These are phyloP conservation scores for Chrysoporthe deuterocubensis DNA, from an alignment of 2,329 filamentous ascomycete species.

Conservation along the genomic window DNA sequence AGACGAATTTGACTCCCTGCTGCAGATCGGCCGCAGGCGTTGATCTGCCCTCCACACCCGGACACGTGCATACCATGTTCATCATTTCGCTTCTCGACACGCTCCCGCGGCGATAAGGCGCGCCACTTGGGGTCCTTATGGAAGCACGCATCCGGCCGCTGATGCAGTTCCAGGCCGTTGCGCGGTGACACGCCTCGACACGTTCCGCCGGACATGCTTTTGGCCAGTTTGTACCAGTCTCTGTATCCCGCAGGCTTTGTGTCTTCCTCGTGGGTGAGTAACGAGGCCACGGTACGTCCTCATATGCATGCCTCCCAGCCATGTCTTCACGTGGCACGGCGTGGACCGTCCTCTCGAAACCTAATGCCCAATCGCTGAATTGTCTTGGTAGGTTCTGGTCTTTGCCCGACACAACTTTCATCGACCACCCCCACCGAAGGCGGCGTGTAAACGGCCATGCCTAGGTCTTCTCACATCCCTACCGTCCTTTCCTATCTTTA, in stretches of 20 bases:
- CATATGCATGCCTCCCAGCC: neutral
- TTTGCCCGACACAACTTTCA: neutral
- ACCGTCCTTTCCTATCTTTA: neutral
- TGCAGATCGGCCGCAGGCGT: neutral
- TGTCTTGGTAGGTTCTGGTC: neutral
- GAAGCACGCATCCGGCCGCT: neutral
- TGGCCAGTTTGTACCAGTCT: neutral
- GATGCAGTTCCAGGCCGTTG: neutral
- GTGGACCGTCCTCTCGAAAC: neutral
- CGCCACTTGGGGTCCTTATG: neutral
- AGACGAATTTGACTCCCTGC: neutral
- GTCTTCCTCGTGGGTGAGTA: neutral
- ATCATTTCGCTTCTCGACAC: neutral
- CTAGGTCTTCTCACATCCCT: neutral
- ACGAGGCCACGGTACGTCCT: neutral
- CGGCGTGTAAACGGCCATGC: neutral
- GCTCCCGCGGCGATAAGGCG: neutral
- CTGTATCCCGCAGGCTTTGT: neutral
- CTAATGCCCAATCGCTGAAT: neutral
- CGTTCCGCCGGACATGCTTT: neutral
- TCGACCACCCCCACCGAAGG: neutral
- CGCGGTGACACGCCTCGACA: neutral
- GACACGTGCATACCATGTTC: neutral
- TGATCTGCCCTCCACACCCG: neutral
- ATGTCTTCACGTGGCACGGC: constrained; percentile 5